Conservation (phyloP, 768 basidiomycete species). For the Rhodotorula taiwanensis region DNA sequence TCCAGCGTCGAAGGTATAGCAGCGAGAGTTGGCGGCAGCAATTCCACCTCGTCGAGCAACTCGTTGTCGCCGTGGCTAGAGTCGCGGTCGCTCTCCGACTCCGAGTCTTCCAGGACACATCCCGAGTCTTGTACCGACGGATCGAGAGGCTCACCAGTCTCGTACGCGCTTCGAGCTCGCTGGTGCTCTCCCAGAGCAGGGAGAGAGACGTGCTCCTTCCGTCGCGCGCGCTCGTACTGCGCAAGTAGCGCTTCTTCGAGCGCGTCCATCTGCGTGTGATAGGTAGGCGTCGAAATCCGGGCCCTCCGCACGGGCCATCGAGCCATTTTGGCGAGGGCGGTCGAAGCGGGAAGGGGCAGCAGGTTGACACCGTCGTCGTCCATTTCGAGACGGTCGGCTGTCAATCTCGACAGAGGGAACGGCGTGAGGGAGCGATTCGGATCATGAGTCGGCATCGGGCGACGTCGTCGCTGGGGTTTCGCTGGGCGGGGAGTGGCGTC, state of each 20-base stretch:
- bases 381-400: not conserved
- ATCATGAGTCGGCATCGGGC: not conserved
- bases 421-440: not conserved
- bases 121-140: not conserved
- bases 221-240: not conserved
- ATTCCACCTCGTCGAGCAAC: not conserved
- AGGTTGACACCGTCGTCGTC: slow-evolving; percentile 1
- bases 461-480: not conserved
- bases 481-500: not conserved
- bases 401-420: not conserved
- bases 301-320: slow-evolving; percentile 24
- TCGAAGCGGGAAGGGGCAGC: slow-evolving; percentile 4
- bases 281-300: not conserved
- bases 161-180: slow-evolving; percentile 16
- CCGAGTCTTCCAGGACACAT: too few species aligned
- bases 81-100: not conserved
- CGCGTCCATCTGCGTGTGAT: not conserved
- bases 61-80: not conserved
- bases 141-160: slow-evolving; percentile 3
- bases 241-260: slow-evolving; percentile 1
- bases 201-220: too few species aligned
- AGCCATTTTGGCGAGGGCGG: slow-evolving; percentile 10
- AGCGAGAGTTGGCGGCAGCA: not conserved
- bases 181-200: not conserved
- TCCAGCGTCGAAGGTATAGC: not conserved